Base-by-base conservation (phyloP, 305 asterid genomes). In the Nicotiana rustica region DNA sequence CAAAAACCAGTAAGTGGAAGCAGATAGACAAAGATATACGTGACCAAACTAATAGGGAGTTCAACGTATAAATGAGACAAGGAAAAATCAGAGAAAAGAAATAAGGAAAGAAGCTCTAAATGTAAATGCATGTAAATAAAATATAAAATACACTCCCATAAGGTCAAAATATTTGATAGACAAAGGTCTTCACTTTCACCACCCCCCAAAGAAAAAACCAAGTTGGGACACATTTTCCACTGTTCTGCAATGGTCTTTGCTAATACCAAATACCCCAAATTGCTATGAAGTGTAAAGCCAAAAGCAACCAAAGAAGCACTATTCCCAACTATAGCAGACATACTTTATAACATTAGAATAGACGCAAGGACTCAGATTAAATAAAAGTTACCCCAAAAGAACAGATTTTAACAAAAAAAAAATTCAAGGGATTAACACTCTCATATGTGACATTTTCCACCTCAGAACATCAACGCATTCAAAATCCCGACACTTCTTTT, bases 231-330 rank as follows among this genome's bases (percentile, higher is more conserved):
- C 59, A 70, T 44, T 18, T 44, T 69, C 33, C 12, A 19, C 7
- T 41, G 31, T 41, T 44, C 78, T 70, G 35, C 6, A 70, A 44
- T 44, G 36, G 17, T 19, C 47, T 44, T 70, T 41, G 33, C 77
- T 41, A 38, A 18, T 70, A 41, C 77, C 77, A 65, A 65, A 65
- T 15, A 66, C 47, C 4, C 36, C 60, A 44, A 70, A 19, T 44
- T 14, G n/a, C n/a, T 70, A n/a, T 18, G 59, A 70, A 69, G 77
- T 17, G 29, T 35, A n/a, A 36, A 41, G 17, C 31, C 8, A 19
- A 21, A 47, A 44, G 38, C 38, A 71, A 71, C 13, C 14, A 71
- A 71, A 71, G 78, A 47, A 71, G 36, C 78, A 19, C 78, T 13
- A 13, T 21, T 47, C 14, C 49, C 61, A 47, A 8, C 13, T 6